These are phyloP conservation scores for Russula foetens DNA, from an alignment of 768 basidiomycete species.

Conservation along the genomic window DNA sequence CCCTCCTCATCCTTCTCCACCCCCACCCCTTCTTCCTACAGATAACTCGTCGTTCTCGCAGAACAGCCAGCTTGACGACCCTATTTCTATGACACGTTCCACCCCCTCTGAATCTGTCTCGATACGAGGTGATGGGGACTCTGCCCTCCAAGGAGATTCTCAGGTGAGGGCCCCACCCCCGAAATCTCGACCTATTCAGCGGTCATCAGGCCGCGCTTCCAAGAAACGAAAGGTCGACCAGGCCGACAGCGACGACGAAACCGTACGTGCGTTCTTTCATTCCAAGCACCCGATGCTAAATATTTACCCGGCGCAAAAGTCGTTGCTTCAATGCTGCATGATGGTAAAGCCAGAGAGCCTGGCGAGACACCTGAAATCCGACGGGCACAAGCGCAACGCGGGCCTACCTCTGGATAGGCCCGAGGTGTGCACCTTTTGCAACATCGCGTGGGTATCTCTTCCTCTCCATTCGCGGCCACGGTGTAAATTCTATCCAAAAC, in stretches of 20 bases:
- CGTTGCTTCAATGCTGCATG: constrained; percentile 11
- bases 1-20: neutral
- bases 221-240: constrained; percentile 3
- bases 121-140: neutral
- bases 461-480: neutral
- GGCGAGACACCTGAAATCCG: constrained; percentile 11
- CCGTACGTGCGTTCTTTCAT: constrained; percentile 1
- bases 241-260: neutral
- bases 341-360: constrained; percentile 15
- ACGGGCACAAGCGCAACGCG: constrained; percentile 14
- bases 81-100: neutral
- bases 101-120: neutral
- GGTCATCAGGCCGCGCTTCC: neutral
- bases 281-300: neutral
- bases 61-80: neutral
- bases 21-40: neutral
- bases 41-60: neutral
- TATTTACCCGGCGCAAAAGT: neutral
- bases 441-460: constrained; percentile 11
- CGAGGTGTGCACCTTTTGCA: constrained; percentile 10
- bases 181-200: neutral
- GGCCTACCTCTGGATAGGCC: constrained; percentile 12
- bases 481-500: no score
- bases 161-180: neutral
- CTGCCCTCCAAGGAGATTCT: neutral